Evolutionary conservation across 768 basidiomycete genomes (phyloP), one percentile per base, ranked within the genome.

Genomic region (Boletus pseudopeckii): DNA sequence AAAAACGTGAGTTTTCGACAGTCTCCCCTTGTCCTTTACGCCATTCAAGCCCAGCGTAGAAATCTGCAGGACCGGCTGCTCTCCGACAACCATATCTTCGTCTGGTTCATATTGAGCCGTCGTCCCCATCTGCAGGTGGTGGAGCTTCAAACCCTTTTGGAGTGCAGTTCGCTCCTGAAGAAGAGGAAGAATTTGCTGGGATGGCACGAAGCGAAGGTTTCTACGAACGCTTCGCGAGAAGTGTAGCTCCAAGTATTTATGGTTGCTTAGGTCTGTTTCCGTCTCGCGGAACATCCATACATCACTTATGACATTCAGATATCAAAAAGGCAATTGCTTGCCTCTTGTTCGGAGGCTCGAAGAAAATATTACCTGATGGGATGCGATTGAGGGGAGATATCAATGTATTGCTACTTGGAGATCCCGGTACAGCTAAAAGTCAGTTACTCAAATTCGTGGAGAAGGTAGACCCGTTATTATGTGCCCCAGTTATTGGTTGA

Each of bases 371-470:
- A 6, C 97, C 97, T 8, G 97, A 99, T 68, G 95, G 97, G 9
- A 95, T 98, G 92, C 81, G 97, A 32, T 73, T 99, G 39, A 81
- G 97, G 67, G 97, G 97, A 11, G 97, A 99, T 67, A 98, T 99
- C 68, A 99, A 99, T 68, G 97, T 99, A 18, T 75, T 99, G 10
- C 73, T 98, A 26, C 81, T 99, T 28, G 97, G 97, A 70, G 97
- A 99, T 69, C 97, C 97, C 8, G 97, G 97, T 73, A 98, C 97
- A 14, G 97, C 97, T 20, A 99, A 99, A 72, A 92, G 88, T 75
- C 97, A 99, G 64, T 75, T 99, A 62, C 83, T 99, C 56, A 99
- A 99, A 65, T 99, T 99, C 60, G 97, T 98, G 13, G 97, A 99
- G 70, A 99, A 98, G 76, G 86, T 88, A 40, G 28, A 63, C 9